Conservation (phyloP, 164 flowering plant species). For the Vitis labrusca region DNA sequence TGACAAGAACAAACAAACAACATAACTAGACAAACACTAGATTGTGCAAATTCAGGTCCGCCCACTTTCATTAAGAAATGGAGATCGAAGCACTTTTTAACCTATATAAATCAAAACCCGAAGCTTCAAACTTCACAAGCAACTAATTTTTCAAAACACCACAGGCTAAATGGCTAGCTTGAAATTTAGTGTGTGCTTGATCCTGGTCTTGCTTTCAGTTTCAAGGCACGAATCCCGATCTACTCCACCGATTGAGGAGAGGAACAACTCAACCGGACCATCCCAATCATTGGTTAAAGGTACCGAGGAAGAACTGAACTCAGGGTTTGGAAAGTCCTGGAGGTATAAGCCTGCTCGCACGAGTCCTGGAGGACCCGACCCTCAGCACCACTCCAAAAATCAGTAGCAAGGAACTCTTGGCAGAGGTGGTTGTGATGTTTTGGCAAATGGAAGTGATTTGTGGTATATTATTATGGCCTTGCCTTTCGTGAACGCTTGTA, state of each 20-base stretch:
- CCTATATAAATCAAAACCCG: background rate
- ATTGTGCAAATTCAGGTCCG: background rate
- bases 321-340: background rate
- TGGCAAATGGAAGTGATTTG: too few species aligned
- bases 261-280: too few species aligned
- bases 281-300: too few species aligned
- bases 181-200: conserved; percentile 10
- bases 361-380: conserved; percentile 26
- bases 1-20: too few species aligned
- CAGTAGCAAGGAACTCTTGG: background rate
- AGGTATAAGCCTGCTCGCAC: background rate
- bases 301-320: background rate
- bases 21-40: too few species aligned
- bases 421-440: too few species aligned
- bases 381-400: conserved; percentile 13
- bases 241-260: conserved; percentile 1
- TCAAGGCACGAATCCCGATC: conserved; percentile 15
- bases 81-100: too few species aligned
- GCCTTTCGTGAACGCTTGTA: too few species aligned
- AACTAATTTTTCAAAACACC: background rate
- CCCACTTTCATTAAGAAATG: conserved; percentile 1
- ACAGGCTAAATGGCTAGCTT: conserved; percentile 5
- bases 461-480: too few species aligned
- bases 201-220: conserved; percentile 14
- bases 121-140: too few species aligned